Percentiles rank a stretch among this genome's conserved stretches.
Conservation (phyloP, 2,329 filamentous ascomycete species). For the Stachybotrys chlorohalonatus region DNA sequence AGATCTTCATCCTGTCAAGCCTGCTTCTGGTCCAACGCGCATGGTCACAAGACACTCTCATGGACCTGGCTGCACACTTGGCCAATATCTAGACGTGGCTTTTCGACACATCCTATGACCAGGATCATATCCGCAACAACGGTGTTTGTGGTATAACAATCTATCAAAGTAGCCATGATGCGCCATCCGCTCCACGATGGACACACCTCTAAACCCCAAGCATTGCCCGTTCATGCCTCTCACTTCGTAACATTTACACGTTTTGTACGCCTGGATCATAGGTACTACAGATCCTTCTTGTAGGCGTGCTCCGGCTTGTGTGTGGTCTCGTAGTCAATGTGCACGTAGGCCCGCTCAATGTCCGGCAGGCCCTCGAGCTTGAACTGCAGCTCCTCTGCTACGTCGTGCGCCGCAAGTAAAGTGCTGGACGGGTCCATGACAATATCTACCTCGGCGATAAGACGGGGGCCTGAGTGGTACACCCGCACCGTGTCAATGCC, state of each 20-base stretch:
- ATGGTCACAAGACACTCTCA: background rate
- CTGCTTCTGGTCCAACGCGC: background rate
- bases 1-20: background rate
- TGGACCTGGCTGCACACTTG: background rate
- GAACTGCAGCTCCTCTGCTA: slow-evolving; percentile 87
- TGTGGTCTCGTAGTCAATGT: slow-evolving; percentile 94
- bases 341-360: slow-evolving; percentile 89
- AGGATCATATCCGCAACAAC: background rate
- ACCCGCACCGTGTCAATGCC: slow-evolving; percentile 93
- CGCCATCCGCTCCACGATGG: background rate
- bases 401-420: slow-evolving; percentile 76
- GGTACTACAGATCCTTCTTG: slow-evolving; percentile 48
- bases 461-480: slow-evolving; percentile 79
- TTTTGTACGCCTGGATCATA: background rate
- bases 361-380: slow-evolving; percentile 90
- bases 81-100: background rate
- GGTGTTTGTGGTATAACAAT: background rate
- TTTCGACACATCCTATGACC: background rate
- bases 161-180: background rate
- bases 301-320: slow-evolving; percentile 78
- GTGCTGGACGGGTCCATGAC: slow-evolving; percentile 76
- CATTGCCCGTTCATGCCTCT: background rate
- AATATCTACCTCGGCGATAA: slow-evolving; percentile 93
- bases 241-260: too few relatives aligned
- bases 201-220: background rate